These are phyloP conservation scores for Suillus paluster DNA, from an alignment of 768 basidiomycete genomes.

Conservation along the genomic window DNA sequence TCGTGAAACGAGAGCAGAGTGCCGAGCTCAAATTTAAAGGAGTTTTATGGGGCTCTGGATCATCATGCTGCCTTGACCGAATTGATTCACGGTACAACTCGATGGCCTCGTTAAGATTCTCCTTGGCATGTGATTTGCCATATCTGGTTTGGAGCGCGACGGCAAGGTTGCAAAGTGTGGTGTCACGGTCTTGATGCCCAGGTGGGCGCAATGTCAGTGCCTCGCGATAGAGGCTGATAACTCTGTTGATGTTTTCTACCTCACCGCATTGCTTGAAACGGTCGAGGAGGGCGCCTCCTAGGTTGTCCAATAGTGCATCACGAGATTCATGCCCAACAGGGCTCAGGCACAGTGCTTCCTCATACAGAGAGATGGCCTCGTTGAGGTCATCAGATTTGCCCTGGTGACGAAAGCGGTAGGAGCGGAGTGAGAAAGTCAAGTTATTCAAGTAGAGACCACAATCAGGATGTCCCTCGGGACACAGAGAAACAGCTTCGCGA, in stretches of 20 bases:
- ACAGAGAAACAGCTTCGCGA: neutral
- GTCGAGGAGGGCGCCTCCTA: neutral
- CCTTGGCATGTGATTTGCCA: neutral
- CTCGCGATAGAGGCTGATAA: slow-evolving; percentile 7
- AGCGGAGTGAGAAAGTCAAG: neutral
- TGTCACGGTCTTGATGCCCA: slow-evolving; percentile 14
- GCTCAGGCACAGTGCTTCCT: neutral
- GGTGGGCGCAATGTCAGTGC: slow-evolving; percentile 7
- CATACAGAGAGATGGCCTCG: neutral
- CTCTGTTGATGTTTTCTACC: slow-evolving; percentile 1
- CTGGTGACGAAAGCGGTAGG: neutral
- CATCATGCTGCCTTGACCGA: neutral
- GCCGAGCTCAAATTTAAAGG: neutral
- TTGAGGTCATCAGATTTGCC: neutral
- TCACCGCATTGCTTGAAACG: neutral
- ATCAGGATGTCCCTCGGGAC: neutral
- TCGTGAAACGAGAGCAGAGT: neutral
- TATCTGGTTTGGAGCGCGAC: slow-evolving; percentile 10
- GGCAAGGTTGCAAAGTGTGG: slow-evolving; percentile 20
- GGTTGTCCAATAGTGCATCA: slow-evolving; percentile 11
- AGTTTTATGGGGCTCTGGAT: neutral
- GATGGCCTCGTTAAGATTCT: slow-evolving; percentile 7
- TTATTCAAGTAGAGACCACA: neutral
- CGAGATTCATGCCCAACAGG: neutral
- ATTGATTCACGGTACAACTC: neutral